Conservation (phyloP, 2,329 filamentous ascomycete genomes). For the Neonectria faginata region DNA sequence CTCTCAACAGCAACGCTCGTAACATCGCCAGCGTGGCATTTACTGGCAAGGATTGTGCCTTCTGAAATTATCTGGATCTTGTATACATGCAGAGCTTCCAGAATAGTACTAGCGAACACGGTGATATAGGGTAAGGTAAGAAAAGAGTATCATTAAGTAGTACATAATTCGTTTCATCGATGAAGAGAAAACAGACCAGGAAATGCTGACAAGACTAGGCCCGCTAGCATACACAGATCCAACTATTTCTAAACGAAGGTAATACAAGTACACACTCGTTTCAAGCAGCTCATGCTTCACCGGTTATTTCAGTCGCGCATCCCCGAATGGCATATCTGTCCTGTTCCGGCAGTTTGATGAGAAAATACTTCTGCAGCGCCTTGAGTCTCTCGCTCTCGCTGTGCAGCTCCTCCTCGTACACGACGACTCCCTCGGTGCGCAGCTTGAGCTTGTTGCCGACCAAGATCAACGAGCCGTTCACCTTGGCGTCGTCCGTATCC, state of each 20-base stretch:
- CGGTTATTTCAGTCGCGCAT: constrained; percentile 40
- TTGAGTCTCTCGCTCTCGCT: constrained; percentile 62
- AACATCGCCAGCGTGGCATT: not conserved
- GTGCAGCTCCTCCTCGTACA: constrained; percentile 55
- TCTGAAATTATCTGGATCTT: too few species aligned
- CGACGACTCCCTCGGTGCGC: constrained; percentile 49
- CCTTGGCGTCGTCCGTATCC: constrained; percentile 34
- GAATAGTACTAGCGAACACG: not conserved
- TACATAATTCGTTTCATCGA: constrained; percentile 12
- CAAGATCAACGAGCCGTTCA: constrained; percentile 58
- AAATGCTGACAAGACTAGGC: constrained; percentile 6
- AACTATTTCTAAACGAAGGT: not conserved
- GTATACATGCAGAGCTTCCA: not conserved
- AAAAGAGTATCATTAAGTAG: not conserved
- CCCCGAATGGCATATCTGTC: constrained; percentile 63
- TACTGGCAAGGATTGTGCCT: not conserved
- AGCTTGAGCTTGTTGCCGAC: constrained; percentile 58
- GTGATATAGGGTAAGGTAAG: too few species aligned
- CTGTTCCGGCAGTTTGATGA: constrained; percentile 57
- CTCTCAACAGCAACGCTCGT: not conserved
- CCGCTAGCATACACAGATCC: not conserved
- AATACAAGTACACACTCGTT: not conserved
- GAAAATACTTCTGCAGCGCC: constrained; percentile 63
- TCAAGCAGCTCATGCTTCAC: constrained; percentile 2
- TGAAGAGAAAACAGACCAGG: constrained; percentile 18